Percentiles rank a stretch among this genome's conserved stretches.
These are phyloP conservation scores for Fusarium nisikadoi DNA, from an alignment of 2,329 filamentous ascomycete species.

Conservation along the genomic window DNA sequence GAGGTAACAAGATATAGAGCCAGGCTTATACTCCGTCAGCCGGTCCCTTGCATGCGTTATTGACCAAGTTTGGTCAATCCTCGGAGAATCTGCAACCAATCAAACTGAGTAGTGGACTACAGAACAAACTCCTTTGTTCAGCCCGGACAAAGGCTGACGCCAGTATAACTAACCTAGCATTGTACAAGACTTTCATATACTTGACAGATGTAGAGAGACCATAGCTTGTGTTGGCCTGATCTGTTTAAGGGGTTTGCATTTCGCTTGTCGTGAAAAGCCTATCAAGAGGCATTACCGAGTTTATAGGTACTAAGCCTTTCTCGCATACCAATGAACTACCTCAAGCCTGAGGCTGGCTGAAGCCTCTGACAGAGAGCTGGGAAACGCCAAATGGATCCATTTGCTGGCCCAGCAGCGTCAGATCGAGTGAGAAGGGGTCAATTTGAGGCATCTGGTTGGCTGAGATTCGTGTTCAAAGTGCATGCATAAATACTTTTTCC, in stretches of 20 bases:
- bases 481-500: conserved; percentile 41
- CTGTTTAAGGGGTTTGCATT: conserved; percentile 3
- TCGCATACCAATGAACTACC: background rate
- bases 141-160: background rate
- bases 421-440: conserved; percentile 15
- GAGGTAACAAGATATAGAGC: conserved; percentile 3
- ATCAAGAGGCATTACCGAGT: background rate
- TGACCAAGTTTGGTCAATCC: conserved; percentile 10
- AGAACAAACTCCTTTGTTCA: conserved; percentile 20
- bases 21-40: background rate
- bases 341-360: background rate
- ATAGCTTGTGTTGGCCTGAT: background rate
- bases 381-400: conserved; percentile 11
- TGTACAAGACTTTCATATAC: background rate
- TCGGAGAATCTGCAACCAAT: conserved; percentile 12
- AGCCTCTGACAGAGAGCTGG: conserved; percentile 15
- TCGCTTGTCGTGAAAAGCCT: conserved; percentile 5
- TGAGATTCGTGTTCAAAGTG: conserved; percentile 36
- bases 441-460: conserved; percentile 15
- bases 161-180: background rate
- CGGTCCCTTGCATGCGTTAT: conserved; percentile 17
- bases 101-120: conserved; percentile 4
- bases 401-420: conserved; percentile 33
- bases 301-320: background rate
- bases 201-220: background rate